Base-by-base conservation (phyloP, 306 rosid species). In the Sphenostylis stenocarpa region DNA sequence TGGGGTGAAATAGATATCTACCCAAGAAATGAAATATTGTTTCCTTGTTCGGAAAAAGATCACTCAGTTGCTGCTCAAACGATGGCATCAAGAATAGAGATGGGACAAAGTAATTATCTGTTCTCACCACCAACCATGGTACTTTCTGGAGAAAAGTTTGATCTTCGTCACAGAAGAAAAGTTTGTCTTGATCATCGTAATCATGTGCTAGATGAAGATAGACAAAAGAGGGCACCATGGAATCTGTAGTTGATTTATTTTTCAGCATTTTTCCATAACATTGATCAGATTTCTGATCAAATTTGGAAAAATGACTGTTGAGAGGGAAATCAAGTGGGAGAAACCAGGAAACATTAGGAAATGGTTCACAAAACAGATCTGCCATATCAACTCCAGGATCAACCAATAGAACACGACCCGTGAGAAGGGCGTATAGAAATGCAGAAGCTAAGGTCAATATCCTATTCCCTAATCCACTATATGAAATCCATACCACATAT, bases 381-480 rank as follows among this genome's bases (percentile, higher is more conserved):
- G n/a, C 69, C 91, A 86, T 88, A 68, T 90, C 96, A 61, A 77
- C 81, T 60, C 96, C 93, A 60, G 93, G 96, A 82, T 90, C 93
- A 41, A 90, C 91, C 33, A 90, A 87, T 13, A 90, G 82, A 70
- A 90, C 88, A 29, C 93, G 88, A 77, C 85, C 75, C 13, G 93
- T 87, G 81, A 90, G 93, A 75, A 90, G 86, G 29, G 96, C 90
- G 51, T 88, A 90, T 11, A 90, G 87, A 84, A 90, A 90, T 14
- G 87, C 89, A 52, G 93, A 88, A 65, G 88, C 90, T 56, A 90
- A 63, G 71, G 96, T 85, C 26, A 90, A 63, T 38, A 90, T 88
- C 83, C 93, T 84, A 81, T 90, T 90, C 57, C 96, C 96, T 77
- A 90, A 84, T 41, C 96, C 96, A 73, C 96, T 87, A 49, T 67